Evolutionary conservation across 2,329 filamentous ascomycete species (phyloP).

Genomic region (Pestalotiopsis sp.): DNA sequence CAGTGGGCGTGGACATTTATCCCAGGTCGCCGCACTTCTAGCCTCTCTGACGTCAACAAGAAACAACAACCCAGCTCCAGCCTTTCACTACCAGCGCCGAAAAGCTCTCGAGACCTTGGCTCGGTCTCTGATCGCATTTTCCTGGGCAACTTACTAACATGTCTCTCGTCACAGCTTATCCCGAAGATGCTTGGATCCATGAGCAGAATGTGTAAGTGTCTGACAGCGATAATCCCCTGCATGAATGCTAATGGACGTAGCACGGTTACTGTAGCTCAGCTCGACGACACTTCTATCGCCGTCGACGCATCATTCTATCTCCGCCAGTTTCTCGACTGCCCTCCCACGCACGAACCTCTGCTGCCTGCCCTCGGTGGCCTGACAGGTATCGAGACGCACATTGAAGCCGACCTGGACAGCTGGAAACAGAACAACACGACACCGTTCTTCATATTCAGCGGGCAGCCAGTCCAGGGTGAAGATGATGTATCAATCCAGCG

Average conservation of each 20-base stretch:
- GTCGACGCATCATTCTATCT: constrained; percentile 93
- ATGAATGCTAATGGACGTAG: constrained; percentile 32
- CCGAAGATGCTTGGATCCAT: constrained; percentile 44
- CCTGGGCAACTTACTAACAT: constrained; percentile 19
- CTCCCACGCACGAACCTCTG: constrained; percentile 79
- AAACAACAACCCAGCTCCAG: too few relatives aligned
- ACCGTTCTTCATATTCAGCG: constrained; percentile 92
- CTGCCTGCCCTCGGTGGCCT: constrained; percentile 87
- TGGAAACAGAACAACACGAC: constrained; percentile 72
- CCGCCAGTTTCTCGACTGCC: constrained; percentile 71
- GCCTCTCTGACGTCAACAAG: too few relatives aligned
- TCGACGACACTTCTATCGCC: constrained; percentile 76
- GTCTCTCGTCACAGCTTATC: constrained; percentile 31
- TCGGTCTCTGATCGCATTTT: neutral
- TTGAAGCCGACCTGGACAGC: constrained; percentile 74
- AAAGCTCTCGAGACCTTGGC: too few relatives aligned
- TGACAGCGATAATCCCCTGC: neutral
- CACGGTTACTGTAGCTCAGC: constrained; percentile 66
- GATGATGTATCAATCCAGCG: constrained; percentile 70
- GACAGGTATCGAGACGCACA: constrained; percentile 75
- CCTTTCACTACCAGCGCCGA: too few relatives aligned
- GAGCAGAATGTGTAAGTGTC: constrained; percentile 34
- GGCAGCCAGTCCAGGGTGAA: constrained; percentile 77
- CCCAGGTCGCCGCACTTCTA: too few relatives aligned
- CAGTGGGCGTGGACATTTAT: too few relatives aligned